These are phyloP conservation scores for Candida sonorensis DNA, from an alignment of 805 yeast species.

Conservation along the genomic window DNA sequence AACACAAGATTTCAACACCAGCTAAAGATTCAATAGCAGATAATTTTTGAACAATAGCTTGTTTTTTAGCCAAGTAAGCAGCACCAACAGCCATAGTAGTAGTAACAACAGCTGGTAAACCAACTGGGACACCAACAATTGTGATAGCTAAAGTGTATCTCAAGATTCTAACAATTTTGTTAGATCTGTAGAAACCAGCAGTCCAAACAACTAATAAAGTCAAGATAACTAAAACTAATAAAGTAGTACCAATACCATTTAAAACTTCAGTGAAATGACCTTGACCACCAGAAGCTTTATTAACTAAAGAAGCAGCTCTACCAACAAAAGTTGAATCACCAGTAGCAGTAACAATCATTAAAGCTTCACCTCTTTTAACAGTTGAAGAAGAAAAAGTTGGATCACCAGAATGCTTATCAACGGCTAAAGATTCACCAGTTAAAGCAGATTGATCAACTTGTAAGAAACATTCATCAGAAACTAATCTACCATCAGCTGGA, in stretches of 20 bases:
- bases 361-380: conserved; percentile 93
- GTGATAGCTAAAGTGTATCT: conserved; percentile 93
- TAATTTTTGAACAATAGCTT: conserved; percentile 94
- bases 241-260: conserved; percentile 94
- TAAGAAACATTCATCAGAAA: conserved; percentile 77
- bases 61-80: conserved; percentile 95
- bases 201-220: conserved; percentile 88
- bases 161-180: conserved; percentile 77
- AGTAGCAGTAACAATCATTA: conserved; percentile 90
- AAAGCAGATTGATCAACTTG: conserved; percentile 96
- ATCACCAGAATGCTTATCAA: conserved; percentile 87
- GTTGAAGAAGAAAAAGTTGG: conserved; percentile 87
- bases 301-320: conserved; percentile 94
- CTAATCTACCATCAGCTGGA: conserved; percentile 89
- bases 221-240: conserved; percentile 79
- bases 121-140: conserved; percentile 97
- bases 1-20: conserved; percentile 96
- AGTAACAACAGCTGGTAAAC: conserved; percentile 98
- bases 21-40: conserved; percentile 97
- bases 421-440: conserved; percentile 97
- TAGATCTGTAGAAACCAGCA: conserved; percentile 91
- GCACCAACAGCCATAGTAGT: conserved; percentile 99
- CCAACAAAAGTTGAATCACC: conserved; percentile 96
- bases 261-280: conserved; percentile 98
- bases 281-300: conserved; percentile 85